phyloP scores from a whole-genome alignment of 495 filamentous ascomycete species.

The Immersiella caudata region DNA sequence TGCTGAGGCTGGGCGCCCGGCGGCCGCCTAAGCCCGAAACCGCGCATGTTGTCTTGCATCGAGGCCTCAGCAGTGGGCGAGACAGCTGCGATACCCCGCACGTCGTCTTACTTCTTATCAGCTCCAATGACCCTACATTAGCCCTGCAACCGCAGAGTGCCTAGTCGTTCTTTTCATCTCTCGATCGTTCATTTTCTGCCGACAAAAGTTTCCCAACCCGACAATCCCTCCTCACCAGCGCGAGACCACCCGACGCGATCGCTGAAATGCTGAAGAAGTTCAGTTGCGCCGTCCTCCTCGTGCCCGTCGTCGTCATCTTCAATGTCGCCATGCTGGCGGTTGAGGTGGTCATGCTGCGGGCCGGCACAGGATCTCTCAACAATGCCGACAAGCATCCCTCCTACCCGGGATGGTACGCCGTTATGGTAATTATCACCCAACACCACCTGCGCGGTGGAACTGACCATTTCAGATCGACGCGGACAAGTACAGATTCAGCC shows the following conservation, averaged over 20 bases:
- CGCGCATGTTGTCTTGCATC: not conserved
- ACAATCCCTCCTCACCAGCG: not conserved
- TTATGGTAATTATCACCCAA: not conserved
- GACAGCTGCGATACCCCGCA: not conserved
- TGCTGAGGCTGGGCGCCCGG: not conserved
- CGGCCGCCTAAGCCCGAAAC: not conserved
- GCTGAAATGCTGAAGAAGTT: conserved; percentile 1
- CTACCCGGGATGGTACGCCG: not conserved
- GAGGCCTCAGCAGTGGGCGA: not conserved
- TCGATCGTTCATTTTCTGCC: not conserved
- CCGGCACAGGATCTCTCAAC: conserved; percentile 10
- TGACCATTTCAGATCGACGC: conserved; percentile 15
- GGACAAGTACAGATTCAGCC: not conserved
- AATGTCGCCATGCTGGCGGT: not conserved
- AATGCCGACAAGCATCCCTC: conserved; percentile 11
- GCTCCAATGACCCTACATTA: not conserved
- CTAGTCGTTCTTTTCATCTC: not conserved
- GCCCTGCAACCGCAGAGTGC: no score
- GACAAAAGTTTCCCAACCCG: no score
- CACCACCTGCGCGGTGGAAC: not conserved
- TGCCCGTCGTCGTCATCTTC: conserved; percentile 10
- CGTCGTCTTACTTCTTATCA: not conserved
- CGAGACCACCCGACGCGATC: not conserved
- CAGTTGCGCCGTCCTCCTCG: conserved; percentile 8
- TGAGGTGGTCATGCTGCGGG: conserved; percentile 9